Base-by-base conservation (phyloP, 352 stramenopile species). In the Phytophthora quininea region DNA sequence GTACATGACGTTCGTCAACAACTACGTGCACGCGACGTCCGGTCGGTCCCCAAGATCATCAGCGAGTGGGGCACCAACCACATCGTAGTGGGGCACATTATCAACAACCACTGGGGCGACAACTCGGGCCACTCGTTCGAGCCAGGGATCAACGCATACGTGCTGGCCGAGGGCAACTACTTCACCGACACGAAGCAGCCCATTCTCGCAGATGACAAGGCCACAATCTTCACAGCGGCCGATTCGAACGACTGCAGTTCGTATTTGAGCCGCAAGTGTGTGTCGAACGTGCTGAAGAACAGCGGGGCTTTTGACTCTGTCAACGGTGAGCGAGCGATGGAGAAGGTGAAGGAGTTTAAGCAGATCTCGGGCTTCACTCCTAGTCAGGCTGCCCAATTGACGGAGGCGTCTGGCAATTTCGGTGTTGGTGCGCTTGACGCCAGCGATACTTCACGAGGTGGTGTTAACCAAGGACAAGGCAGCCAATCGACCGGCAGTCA, bases 81-180 rank as follows among this genome's bases (percentile, higher is more conserved):
- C 29, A 48, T 50, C 14, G 40, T 59, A 9, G 48, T 61, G 32
- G 56, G 33, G 0, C 66, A 74, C 38, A 61, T 67, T 1, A 64
- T 46, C 38, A 74, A 74, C 60, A 77, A 77, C 61, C 66, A 77
- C 53, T 77, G 65, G 64, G 42, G 24, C 24, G 61, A 71, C 60
- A 77, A 71, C 54, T 66, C 64, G 47, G 60, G 61, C 37, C 51
- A 62, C 40, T 63, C 61, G 45, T 74, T 74, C 31, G 65, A 74
- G 9, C 50, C 73, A 4, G 33, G 31, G 3, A 29, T 47, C 35
- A 54, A 55, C 6, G 52, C 61, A 12, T 67, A 54, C 29, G 69
- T 73, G 46, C 59, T 77, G 3, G 40, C 53, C 27, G 69, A 77
- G 19, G 64, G 60, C 7, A 80, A 77, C 58, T 74, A 67, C 69